Evolutionary conservation across 345 rosid genomes (phyloP), one percentile per base, ranked within the genome.

Genomic region (Leavenworthia alabamica): DNA sequence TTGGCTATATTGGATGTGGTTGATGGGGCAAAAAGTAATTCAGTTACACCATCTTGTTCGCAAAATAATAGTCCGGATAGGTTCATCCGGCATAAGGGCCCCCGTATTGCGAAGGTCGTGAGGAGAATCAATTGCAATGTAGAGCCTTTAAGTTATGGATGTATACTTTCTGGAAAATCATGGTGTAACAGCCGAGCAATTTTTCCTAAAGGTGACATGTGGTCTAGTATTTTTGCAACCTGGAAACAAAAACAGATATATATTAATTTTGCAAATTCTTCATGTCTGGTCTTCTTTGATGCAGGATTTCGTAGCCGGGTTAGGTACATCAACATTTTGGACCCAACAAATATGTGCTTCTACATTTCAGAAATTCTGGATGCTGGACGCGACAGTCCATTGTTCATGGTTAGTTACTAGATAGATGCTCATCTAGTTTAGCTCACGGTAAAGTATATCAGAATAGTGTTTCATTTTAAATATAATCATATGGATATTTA

Each of bases 101-200:
- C 99, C 16, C 97, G 99, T 32, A 88, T 94, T 70, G 99, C 99
- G 10, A 94, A 94, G 89, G 87, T 94, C 8, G 97, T 89, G 64
- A 76, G 99, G 66, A 86, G 99, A 75, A 90, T 94, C 78, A 94
- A 79, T 62, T 87, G 99, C 81, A 87, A 75, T 73, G 97, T 88
- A 50, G 96, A 86, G 80, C 86, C 90, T 61, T 60, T 87, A 69
- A 86, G 77, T 46, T 80, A 68, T 61, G 99, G 97, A 26, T 81
- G 63, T 66, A 90, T 94, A 71, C 86, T 83, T 50, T 72, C 90
- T 56, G 95, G 88, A 43, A 94, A 84, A 65, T 78, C 69, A 39
- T 94, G 99, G 99, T 82, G 97, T 63, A 88, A 77, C 70, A 78
- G 83, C 73, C 86, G 76, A 67, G 83, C 83, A 49, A 94, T 94